Base-by-base conservation (phyloP, 73 alveolate species). In the Blepharisma stoltei region DNA sequence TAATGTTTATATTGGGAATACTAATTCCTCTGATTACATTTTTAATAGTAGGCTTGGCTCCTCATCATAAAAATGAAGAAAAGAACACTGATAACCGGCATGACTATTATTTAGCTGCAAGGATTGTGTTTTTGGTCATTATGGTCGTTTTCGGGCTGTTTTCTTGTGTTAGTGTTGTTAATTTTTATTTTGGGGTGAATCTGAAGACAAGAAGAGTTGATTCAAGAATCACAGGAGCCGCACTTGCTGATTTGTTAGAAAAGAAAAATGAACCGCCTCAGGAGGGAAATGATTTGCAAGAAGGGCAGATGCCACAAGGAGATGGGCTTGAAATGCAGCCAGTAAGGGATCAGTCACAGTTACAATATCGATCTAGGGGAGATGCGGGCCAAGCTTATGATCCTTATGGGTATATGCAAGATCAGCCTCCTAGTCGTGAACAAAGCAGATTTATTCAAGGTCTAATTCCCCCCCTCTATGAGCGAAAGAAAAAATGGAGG, bases 21-120 rank as follows among this genome's bases (percentile, higher is more conserved):
- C 47, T 60, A 8, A 60, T 60, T 20, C 73, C 73, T 18, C 73
- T 60, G 11, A 60, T 60, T 1, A 60, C 73, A 18, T 60, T 60
- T 60, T 9, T 60, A 18, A 60, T 60, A 14, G 73, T 60, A 14
- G 73, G 46, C 14, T 60, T 60, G 14, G 73, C 73, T 9, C 73
- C 73, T 9, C 46, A 14, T 8, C 37, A 60, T 60, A 60, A 60
- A 25, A 38, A 60, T 25, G 46, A 60, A 25, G 46, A 60, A 38
- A 25, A 20, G 14, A 60, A 60, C 14, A 25, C 38, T 1, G 73
- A 60, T 60, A 60, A n/a, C 2, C 14, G 73, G 46, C 14, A n/a
- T 20, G 73, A 60, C 45, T 14, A n/a, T 25, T 60, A 18, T 60
- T n/a, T 60, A 2, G 38, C 73, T 60, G 73, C 73, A 14, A 14